phyloP scores from a whole-genome alignment of 2,329 filamentous ascomycete genomes.

The Trichoderma sp. region DNA sequence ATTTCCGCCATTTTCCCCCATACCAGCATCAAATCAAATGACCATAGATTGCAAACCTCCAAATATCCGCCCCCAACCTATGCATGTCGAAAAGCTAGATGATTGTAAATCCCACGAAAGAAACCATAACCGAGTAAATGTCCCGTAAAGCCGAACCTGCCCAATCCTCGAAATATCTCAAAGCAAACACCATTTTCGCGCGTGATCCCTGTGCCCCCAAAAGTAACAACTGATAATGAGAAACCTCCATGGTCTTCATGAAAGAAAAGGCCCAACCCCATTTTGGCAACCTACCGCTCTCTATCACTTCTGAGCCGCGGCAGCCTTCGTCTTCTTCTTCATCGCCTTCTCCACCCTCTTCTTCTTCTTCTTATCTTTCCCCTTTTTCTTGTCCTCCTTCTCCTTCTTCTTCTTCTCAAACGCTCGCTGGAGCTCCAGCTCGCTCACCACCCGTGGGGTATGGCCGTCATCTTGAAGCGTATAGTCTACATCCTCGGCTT shows the following conservation, averaged over 20 bases:
- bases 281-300: too few relatives aligned
- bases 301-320: not conserved
- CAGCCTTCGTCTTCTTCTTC: not conserved
- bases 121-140: not conserved
- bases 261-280: not conserved
- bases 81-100: not conserved
- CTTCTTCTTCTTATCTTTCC: not conserved
- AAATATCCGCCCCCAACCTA: not conserved
- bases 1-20: not conserved
- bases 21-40: not conserved
- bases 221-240: too few relatives aligned
- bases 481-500: conserved; percentile 6
- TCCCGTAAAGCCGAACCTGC: not conserved
- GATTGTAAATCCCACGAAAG: not conserved
- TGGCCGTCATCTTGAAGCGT: conserved; percentile 22
- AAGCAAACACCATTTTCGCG: not conserved
- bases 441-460: not conserved
- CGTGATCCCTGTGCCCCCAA: not conserved
- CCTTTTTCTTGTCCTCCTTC: not conserved
- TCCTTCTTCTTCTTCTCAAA: not conserved
- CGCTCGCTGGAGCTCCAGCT: not conserved
- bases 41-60: not conserved
- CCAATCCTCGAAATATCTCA: not conserved
- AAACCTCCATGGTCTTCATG: too few relatives aligned
- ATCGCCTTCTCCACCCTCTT: not conserved